phyloP scores from a whole-genome alignment of 176 grass and related monocot species.

The Oryza punctata region DNA sequence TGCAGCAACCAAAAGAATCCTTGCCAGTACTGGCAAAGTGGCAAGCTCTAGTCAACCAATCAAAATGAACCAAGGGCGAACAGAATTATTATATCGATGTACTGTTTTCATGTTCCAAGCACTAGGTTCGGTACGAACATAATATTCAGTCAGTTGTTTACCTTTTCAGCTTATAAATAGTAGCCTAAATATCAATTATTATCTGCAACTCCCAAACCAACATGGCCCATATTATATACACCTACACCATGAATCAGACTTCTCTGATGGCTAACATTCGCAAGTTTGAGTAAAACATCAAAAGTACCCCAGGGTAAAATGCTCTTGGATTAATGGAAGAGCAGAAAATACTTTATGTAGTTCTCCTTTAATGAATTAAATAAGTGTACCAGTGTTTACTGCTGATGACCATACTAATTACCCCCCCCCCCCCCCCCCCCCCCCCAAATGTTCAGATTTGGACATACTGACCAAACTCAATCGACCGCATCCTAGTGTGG shows the following conservation, averaged over 20 bases:
- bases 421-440: too few relatives aligned
- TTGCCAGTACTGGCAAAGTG: neutral
- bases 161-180: neutral
- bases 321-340: neutral
- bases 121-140: neutral
- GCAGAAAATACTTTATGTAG: neutral
- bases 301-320: neutral
- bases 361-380: neutral
- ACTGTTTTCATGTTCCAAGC: neutral
- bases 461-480: neutral
- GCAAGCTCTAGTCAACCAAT: conserved; percentile 4
- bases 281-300: neutral
- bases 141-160: neutral
- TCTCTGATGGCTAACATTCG: neutral
- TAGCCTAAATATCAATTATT: neutral
- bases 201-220: neutral
- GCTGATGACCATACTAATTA: neutral
- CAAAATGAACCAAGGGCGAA: neutral
- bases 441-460: neutral
- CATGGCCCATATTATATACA: neutral
- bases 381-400: neutral
- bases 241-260: neutral
- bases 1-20: neutral
- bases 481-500: neutral
- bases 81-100: neutral